These are phyloP conservation scores for Thraustotheca clavata DNA, from an alignment of 352 stramenopile genomes.

Conservation along the genomic window DNA sequence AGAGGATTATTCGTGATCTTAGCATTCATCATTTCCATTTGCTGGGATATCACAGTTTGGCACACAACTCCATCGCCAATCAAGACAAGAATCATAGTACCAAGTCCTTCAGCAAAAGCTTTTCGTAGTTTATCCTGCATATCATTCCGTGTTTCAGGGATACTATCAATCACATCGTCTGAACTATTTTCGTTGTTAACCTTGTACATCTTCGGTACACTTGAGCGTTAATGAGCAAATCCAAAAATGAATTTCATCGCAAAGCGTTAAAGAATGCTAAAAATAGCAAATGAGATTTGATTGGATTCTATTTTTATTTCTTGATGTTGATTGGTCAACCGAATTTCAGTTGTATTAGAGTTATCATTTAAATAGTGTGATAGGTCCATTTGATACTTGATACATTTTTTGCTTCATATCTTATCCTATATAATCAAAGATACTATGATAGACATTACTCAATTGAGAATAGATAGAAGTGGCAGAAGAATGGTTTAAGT, in stretches of 20 bases:
- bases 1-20: conserved; percentile 30
- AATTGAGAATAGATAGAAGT: no score
- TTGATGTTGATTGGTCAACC: not conserved
- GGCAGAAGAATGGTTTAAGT: no score
- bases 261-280: not conserved
- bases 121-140: conserved; percentile 18
- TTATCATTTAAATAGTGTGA: no score
- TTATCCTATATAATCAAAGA: no score
- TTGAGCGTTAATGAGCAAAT: no score
- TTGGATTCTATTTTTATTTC: no score
- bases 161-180: conserved; percentile 9
- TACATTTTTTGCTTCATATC: no score
- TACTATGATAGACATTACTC: no score
- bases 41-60: conserved; percentile 53
- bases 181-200: not conserved
- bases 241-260: not conserved
- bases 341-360: no score
- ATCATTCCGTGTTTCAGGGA: conserved; percentile 15
- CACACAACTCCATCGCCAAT: conserved; percentile 45
- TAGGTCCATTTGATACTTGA: no score
- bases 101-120: conserved; percentile 37
- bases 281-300: not conserved
- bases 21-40: conserved; percentile 39
- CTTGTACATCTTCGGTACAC: conserved; percentile 21
- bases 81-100: conserved; percentile 52